Evolutionary conservation across 257 asterid species (phyloP).

Genomic region (Apocynum venetum): DNA sequence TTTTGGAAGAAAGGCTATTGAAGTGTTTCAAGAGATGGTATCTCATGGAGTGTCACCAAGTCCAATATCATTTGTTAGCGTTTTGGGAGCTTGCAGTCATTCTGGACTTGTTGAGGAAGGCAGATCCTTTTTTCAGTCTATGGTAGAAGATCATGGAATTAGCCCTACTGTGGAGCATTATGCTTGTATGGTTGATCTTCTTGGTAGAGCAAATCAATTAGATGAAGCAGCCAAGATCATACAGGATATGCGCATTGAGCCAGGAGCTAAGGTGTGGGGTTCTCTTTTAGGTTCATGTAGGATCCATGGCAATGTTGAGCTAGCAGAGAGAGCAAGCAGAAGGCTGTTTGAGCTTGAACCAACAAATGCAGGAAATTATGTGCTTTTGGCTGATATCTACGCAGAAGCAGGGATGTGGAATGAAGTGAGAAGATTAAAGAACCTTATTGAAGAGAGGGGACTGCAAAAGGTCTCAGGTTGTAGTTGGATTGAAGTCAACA

Average conservation of each 20-base stretch:
- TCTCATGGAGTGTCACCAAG: constrained; percentile 56
- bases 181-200: constrained; percentile 90
- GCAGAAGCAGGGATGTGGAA: constrained; percentile 88
- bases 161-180: constrained; percentile 72
- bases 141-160: constrained; percentile 46
- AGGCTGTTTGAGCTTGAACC: constrained; percentile 84
- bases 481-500: constrained; percentile 74
- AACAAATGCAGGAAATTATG: constrained; percentile 81
- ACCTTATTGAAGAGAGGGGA: constrained; percentile 61
- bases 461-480: constrained; percentile 80
- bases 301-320: constrained; percentile 71
- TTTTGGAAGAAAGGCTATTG: constrained; percentile 58
- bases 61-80: constrained; percentile 68
- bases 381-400: constrained; percentile 77
- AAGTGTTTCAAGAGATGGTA: constrained; percentile 58
- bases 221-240: constrained; percentile 71
- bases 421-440: constrained; percentile 64
- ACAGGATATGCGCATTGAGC: constrained; percentile 67
- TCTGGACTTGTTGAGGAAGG: constrained; percentile 84
- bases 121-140: constrained; percentile 51
- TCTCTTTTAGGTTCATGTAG: constrained; percentile 86
- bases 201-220: constrained; percentile 78
- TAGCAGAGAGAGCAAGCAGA: constrained; percentile 72
- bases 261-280: constrained; percentile 85
- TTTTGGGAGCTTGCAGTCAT: constrained; percentile 92